These are phyloP conservation scores for Daucus carota DNA, from an alignment of 129 eudicot species.

Conservation along the genomic window DH1_v3.0 NC_030381.2:39617501-39618000, in stretches of 20 bases:
- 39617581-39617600: slow-evolving; percentile 7
- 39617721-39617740: slow-evolving; percentile 40
- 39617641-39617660: slow-evolving; percentile 22
- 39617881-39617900: slow-evolving; percentile 45
- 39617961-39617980: neutral
- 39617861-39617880: slow-evolving; percentile 43
- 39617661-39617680: slow-evolving; percentile 42
- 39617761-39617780: slow-evolving; percentile 57
- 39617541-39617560: slow-evolving; percentile 17
- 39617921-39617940: slow-evolving; percentile 38
- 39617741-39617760: slow-evolving; percentile 50
- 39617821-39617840: slow-evolving; percentile 58
- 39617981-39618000: neutral
- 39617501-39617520: slow-evolving; percentile 27
- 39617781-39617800: slow-evolving; percentile 58
- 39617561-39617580: slow-evolving; percentile 27
- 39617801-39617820: slow-evolving; percentile 47
- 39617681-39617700: slow-evolving; percentile 40
- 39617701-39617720: slow-evolving; percentile 54
- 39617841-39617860: slow-evolving; percentile 43
- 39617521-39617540: slow-evolving; percentile 19
- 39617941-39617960: slow-evolving; percentile 24
- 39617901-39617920: slow-evolving; percentile 32
- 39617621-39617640: neutral
- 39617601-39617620: neutral